Percentiles rank a stretch among this genome's conserved stretches.
phyloP scores from a whole-genome alignment of 169 alveolate species.

The Amoebophrya sp. region DNA sequence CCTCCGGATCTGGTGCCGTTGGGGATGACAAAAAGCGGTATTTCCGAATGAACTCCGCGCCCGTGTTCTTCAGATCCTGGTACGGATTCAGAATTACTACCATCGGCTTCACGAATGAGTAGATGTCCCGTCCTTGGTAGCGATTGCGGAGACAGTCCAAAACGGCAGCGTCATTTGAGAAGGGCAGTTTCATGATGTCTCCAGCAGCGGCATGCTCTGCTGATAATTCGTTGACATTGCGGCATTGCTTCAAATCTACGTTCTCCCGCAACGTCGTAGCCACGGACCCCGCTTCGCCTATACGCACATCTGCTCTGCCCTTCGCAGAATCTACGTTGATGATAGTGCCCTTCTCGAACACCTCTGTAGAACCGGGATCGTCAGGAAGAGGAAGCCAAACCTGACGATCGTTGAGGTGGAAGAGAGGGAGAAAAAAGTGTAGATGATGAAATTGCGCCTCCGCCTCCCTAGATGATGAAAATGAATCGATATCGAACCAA shows the following conservation, averaged over 20 bases:
- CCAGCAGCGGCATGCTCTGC: no score
- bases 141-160: neutral
- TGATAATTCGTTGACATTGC: constrained; percentile 7
- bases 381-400: neutral
- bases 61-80: neutral
- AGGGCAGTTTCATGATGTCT: neutral
- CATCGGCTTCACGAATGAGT: neutral
- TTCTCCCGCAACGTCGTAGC: neutral
- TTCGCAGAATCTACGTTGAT: neutral
- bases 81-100: constrained; percentile 9
- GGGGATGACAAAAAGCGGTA: neutral
- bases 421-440: no score
- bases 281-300: neutral
- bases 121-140: neutral
- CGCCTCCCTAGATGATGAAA: no score
- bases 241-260: neutral
- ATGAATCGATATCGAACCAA: no score
- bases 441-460: no score
- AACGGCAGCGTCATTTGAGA: neutral
- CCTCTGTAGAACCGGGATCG: neutral
- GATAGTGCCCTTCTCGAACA: neutral
- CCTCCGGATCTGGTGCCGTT: neutral
- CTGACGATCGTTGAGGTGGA: no score
- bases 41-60: neutral
- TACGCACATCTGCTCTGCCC: neutral